phyloP scores from a whole-genome alignment of 257 asterid genomes.

The Penstemon eatonii region DNA sequence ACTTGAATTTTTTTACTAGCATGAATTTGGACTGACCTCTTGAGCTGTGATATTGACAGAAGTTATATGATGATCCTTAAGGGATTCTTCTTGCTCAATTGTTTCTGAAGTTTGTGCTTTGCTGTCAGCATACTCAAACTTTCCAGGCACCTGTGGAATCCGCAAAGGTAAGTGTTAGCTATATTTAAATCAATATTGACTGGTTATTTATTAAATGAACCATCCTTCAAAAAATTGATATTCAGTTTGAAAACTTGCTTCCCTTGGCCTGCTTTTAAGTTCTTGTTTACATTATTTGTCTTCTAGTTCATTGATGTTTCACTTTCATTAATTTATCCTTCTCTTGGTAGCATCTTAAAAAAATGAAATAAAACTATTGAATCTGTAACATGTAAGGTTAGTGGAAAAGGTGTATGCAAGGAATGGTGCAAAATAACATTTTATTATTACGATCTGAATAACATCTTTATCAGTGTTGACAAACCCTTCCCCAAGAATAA shows the following conservation, averaged over 20 bases:
- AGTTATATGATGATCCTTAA: slow-evolving; percentile 29
- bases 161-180: slow-evolving; percentile 1
- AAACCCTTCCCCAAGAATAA: background rate
- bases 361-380: background rate
- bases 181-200: background rate
- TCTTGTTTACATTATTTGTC: slow-evolving; percentile 12
- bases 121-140: slow-evolving; percentile 24
- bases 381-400: background rate
- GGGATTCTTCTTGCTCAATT: slow-evolving; percentile 28
- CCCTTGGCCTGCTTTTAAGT: slow-evolving; percentile 5
- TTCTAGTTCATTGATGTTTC: slow-evolving; percentile 7
- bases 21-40: slow-evolving; percentile 29
- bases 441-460: no score
- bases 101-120: slow-evolving; percentile 13
- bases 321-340: background rate
- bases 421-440: background rate
- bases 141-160: slow-evolving; percentile 29
- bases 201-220: background rate
- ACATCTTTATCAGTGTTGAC: background rate
- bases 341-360: slow-evolving; percentile 10
- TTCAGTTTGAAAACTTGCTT: background rate
- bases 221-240: slow-evolving; percentile 3
- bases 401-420: background rate
- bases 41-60: slow-evolving; percentile 20
- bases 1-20: background rate